These are phyloP conservation scores for Mycosarcoma mackinlayi DNA, from an alignment of 1,284 basidiomycete species.

Conservation along the genomic window DNA sequence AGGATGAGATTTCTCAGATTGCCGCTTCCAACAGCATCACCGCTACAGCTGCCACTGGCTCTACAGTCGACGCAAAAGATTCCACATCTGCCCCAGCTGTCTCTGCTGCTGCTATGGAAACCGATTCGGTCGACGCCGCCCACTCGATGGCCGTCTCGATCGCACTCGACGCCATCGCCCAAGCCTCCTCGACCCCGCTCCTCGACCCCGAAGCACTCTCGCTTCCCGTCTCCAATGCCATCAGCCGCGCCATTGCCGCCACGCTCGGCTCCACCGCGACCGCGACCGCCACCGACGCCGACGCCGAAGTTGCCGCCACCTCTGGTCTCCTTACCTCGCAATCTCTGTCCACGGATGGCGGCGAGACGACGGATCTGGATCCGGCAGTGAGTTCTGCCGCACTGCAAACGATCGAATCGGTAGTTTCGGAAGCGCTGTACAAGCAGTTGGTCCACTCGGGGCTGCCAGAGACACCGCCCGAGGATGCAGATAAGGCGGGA, in stretches of 20 bases:
- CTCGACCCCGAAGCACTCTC: slow-evolving; percentile 19
- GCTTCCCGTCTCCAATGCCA: slow-evolving; percentile 34
- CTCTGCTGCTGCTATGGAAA: not conserved
- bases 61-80: not conserved
- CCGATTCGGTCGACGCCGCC: slow-evolving; percentile 2
- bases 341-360: no score
- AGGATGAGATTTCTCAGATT: slow-evolving; percentile 5
- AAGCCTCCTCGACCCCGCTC: slow-evolving; percentile 11
- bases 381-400: slow-evolving; percentile 34
- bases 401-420: slow-evolving; percentile 32
- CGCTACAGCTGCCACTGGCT: not conserved
- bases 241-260: slow-evolving; percentile 36
- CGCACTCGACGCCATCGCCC: slow-evolving; percentile 30
- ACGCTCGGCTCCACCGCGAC: slow-evolving; percentile 33
- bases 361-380: slow-evolving; percentile 9
- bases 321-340: slow-evolving; percentile 2
- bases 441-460: slow-evolving; percentile 32
- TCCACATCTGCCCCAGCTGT: not conserved
- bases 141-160: slow-evolving; percentile 35
- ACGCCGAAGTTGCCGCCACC: not conserved
- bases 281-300: no score
- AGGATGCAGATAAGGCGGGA: not conserved
- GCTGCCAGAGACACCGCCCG: slow-evolving; percentile 8
- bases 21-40: not conserved
- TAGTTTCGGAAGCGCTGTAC: slow-evolving; percentile 39